Conservation (phyloP, 2,329 filamentous ascomycete genomes). For the Corynespora cassiicola region DNA sequence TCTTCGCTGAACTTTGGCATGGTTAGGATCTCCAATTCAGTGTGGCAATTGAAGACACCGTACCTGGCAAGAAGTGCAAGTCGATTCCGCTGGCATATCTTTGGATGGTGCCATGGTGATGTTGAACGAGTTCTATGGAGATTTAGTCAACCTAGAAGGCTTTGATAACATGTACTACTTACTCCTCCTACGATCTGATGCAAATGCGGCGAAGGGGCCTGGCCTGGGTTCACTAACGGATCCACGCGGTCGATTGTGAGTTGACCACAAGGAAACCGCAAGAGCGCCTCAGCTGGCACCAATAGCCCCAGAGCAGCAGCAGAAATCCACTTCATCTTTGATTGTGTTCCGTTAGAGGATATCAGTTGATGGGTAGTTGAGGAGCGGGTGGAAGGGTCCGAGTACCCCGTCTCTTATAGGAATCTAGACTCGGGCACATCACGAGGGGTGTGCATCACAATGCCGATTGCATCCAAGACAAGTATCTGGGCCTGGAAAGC, state of each 20-base stretch:
- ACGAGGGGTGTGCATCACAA: too few species aligned
- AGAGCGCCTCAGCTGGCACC: conserved; percentile 23
- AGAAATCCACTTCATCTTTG: conserved; percentile 26
- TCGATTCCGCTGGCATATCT: conserved; percentile 29
- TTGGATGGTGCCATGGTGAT: conserved; percentile 27
- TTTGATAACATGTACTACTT: neutral
- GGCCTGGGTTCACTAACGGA: conserved; percentile 30
- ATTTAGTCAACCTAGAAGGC: neutral
- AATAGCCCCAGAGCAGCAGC: conserved; percentile 16
- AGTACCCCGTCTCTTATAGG: too few species aligned
- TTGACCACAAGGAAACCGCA: conserved; percentile 33
- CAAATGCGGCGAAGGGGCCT: conserved; percentile 28
- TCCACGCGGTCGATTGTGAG: conserved; percentile 30
- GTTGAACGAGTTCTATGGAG: conserved; percentile 27
- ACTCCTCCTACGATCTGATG: conserved; percentile 33
- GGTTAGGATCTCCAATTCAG: neutral
- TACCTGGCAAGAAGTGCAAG: conserved; percentile 30
- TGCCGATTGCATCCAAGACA: too few species aligned
- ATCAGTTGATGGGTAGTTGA: neutral
- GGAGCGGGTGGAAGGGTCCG: too few species aligned
- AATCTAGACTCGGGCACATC: too few species aligned
- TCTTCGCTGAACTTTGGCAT: conserved; percentile 31
- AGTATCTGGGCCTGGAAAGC: too few species aligned
- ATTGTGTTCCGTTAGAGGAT: too few species aligned
- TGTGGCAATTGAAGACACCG: neutral